Evolutionary conservation across 2,329 filamentous ascomycete species (phyloP), one percentile per base, ranked within the genome.

Genomic region (Cercospora sp.): DNA sequence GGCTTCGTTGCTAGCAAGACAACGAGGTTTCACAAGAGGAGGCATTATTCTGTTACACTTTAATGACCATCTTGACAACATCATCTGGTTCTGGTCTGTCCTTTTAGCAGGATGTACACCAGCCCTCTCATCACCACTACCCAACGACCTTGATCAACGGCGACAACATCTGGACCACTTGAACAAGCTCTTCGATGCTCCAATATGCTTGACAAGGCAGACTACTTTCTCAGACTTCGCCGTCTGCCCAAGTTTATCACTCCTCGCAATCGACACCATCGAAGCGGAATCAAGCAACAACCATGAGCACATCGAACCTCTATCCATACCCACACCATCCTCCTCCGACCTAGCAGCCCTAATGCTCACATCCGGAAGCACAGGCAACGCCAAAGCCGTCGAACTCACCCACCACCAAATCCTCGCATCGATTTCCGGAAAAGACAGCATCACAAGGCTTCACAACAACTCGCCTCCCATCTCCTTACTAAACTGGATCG

Each of bases 401-500:
- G 75, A 76, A 60, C 74, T 77, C 55, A 75, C 73, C 0, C 69
- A 75, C 0, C 60, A 63, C 36, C 72, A 75, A 48, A 71, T 77
- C 26, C 36, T 74, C n/a, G 68, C 66, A 3, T 64, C 70, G 1
- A 23, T 68, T 1, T 2, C 23, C 10, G 69, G 40, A 30, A 72
- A 72, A 40, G 58, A 60, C 30, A 66, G 63, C n/a, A 18, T 65
- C 28, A 51, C 57, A 3, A 6, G 3, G 0, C 55, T 65, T 0
- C 16, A 30, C 9, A 18, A n/a, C 20, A 26, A 33, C 10, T 1
- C 9, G 2, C 8, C 30, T 45, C 23, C 28, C 8, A 13, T 42
- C 18, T 53, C 69, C 2, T 72, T 78, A 40, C 59, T 86, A 3
- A 84, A 82, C 68, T 86, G 84, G 84, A 80, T 85, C 13, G 80